phyloP scores from a whole-genome alignment of 2,329 filamentous ascomycete genomes.

The Teratosphaeriaceae sp. region DNA sequence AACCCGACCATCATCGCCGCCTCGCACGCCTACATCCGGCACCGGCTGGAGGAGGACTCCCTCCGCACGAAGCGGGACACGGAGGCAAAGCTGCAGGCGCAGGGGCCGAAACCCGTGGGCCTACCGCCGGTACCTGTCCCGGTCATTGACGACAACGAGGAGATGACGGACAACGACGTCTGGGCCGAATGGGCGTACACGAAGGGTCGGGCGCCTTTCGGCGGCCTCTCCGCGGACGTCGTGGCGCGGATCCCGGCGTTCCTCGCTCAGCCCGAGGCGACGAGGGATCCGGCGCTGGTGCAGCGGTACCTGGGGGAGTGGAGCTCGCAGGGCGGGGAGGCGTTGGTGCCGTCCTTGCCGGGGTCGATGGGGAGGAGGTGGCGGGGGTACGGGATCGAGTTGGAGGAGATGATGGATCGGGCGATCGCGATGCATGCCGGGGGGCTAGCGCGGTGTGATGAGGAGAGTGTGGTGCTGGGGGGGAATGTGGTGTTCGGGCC shows the following conservation, averaged over 20 bases:
- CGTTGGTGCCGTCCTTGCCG: constrained; percentile 2
- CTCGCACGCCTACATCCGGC: too few species aligned
- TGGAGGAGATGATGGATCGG: background rate
- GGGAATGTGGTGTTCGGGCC: background rate
- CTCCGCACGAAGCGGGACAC: too few species aligned
- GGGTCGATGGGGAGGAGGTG: background rate
- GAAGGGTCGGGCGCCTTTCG: background rate
- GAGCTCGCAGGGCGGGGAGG: background rate
- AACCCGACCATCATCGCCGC: background rate
- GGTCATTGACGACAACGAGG: too few species aligned
- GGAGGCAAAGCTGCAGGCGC: too few species aligned
- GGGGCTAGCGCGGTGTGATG: background rate
- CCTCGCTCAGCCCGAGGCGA: background rate
- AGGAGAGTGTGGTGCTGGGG: background rate
- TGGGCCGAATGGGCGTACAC: background rate
- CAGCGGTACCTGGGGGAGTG: background rate
- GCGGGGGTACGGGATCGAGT: background rate
- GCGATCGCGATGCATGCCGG: background rate
- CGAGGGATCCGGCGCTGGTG: background rate
- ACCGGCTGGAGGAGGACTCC: too few species aligned
- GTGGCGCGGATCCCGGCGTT: background rate
- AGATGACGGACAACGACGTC: too few species aligned
- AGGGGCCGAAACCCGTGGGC: too few species aligned
- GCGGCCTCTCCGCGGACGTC: background rate
- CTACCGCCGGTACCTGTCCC: too few species aligned